Evolutionary conservation across 768 basidiomycete species (phyloP).

Genomic region (Cubamyces lactineus): DNA sequence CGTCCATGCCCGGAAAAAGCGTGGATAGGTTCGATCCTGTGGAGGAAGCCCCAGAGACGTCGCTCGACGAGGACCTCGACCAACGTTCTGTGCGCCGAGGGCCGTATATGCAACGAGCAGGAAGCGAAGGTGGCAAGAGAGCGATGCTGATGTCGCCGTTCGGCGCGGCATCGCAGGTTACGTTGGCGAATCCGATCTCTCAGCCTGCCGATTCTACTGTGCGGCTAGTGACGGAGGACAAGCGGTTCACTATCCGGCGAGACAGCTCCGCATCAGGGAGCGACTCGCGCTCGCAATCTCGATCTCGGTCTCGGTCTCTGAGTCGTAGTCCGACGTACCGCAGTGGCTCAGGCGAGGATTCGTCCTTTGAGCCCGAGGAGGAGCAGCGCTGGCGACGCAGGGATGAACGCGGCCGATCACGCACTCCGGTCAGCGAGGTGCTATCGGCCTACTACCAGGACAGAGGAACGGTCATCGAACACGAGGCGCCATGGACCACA

Average conservation of each 20-base stretch:
- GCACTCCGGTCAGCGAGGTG: constrained; percentile 23
- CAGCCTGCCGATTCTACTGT: constrained; percentile 23
- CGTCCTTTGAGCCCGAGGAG: constrained; percentile 10
- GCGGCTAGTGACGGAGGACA: constrained; percentile 23
- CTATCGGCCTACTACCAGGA: constrained; percentile 25
- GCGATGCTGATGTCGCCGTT: constrained; percentile 20
- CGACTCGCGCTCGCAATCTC: neutral
- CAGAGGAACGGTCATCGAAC: constrained; percentile 7
- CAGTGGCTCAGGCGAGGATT: constrained; percentile 3
- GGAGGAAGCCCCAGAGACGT: constrained; percentile 25
- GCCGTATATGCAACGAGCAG: constrained; percentile 12
- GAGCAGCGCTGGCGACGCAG: constrained; percentile 10
- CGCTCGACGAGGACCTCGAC: constrained; percentile 7
- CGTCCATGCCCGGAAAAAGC: too few relatives aligned
- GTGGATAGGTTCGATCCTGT: constrained; percentile 16
- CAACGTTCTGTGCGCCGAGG: neutral
- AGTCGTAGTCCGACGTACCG: neutral
- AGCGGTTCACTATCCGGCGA: constrained; percentile 8
- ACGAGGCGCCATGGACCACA: constrained; percentile 30
- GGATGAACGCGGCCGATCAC: constrained; percentile 9
- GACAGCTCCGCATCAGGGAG: constrained; percentile 12
- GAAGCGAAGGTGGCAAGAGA: neutral
- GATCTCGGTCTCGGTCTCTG: neutral
- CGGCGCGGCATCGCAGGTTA: constrained; percentile 21
- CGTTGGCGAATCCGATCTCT: constrained; percentile 20